A percentile compares a stretch with the other conserved stretches of the same genome.
Evolutionary conservation across 75 land plant species (phyloP).

Genomic region (Cupressus sempervirens): DNA sequence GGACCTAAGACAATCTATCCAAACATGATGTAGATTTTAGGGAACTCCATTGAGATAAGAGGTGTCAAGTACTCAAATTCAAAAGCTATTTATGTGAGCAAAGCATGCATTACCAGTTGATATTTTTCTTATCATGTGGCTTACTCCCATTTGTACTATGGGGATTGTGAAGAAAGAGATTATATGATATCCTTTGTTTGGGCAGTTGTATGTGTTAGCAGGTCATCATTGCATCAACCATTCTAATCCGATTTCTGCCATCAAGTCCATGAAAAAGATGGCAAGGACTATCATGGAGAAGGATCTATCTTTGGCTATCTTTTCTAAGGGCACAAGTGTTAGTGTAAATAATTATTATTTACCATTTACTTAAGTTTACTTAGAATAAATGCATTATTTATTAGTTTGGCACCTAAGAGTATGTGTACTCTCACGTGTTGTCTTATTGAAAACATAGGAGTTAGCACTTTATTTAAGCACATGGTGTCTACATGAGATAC

Average conservation of each 20-base stretch:
- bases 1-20: no score
- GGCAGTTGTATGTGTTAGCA: constrained; percentile 46
- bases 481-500: no score
- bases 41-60: constrained; percentile 44
- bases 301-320: constrained; percentile 38
- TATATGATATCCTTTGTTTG: constrained; percentile 52
- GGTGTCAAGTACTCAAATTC: constrained; percentile 37
- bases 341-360: no score
- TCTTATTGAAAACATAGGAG: no score
- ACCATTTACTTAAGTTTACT: no score
- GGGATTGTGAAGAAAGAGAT: constrained; percentile 29
- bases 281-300: constrained; percentile 29
- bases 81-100: constrained; percentile 50
- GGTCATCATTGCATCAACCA: constrained; percentile 50
- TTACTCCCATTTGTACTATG: constrained; percentile 45
- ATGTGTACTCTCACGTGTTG: no score
- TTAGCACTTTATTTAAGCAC: no score
- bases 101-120: constrained; percentile 63
- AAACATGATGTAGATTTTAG: constrained; percentile 31
- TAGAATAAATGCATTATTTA: no score
- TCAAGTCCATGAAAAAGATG: constrained; percentile 41
- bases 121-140: constrained; percentile 52
- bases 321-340: constrained; percentile 53
- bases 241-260: constrained; percentile 35
- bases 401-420: no score